Conservation (phyloP, 2,329 filamentous ascomycete species). For the Beauveria varroae region DNA sequence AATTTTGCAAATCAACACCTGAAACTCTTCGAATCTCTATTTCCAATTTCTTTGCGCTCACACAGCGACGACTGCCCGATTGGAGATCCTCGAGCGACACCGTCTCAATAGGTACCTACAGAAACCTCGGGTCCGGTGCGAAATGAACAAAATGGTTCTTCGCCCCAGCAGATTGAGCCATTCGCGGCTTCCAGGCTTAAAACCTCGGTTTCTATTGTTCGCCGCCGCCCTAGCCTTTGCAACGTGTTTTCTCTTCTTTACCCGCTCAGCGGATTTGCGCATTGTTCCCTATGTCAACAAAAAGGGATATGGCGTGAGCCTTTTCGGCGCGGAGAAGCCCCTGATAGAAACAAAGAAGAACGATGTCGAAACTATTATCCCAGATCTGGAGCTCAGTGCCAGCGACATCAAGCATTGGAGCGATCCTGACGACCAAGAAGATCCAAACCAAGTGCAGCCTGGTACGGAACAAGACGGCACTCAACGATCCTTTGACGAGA, state of each 20-base stretch:
- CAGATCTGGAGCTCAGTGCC: constrained; percentile 27
- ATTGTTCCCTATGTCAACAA: constrained; percentile 25
- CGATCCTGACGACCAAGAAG: constrained; percentile 28
- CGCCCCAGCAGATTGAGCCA: constrained; percentile 20
- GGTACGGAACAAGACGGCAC: constrained; percentile 31
- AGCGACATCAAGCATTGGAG: constrained; percentile 28
- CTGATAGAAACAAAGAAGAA: neutral
- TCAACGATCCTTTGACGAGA: constrained; percentile 22
- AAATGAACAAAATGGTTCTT: constrained; percentile 26
- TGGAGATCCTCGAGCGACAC: neutral
- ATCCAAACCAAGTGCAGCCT: constrained; percentile 26
- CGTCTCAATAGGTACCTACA: neutral
- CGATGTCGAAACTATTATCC: neutral
- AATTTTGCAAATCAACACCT: neutral
- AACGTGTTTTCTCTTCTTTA: constrained; percentile 38
- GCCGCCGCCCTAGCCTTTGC: constrained; percentile 31
- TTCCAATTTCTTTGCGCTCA: neutral
- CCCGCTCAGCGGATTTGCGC: constrained; percentile 16
- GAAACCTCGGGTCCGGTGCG: neutral
- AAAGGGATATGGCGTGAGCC: neutral
- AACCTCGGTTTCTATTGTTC: constrained; percentile 35
- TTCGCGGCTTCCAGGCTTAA: constrained; percentile 26
- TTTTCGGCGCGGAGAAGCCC: neutral
- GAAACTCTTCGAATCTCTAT: neutral
- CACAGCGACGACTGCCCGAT: neutral